Conservation (phyloP, 371 early-diverging fungal genomes). For the Mortierella sp. region DNA sequence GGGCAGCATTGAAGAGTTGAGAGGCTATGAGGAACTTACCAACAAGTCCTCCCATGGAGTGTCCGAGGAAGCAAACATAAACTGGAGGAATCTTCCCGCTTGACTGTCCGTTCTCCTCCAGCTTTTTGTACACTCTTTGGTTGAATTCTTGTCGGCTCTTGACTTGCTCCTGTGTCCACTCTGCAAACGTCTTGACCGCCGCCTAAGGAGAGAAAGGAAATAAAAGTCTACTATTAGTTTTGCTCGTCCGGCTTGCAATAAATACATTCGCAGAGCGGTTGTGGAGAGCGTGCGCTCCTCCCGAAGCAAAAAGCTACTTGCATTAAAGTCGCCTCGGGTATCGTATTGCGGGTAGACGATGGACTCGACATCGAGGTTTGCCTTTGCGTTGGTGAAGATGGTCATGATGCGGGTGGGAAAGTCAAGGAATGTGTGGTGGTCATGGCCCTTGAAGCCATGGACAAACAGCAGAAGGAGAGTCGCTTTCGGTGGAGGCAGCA, state of each 20-base stretch:
- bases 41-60: conserved; percentile 77
- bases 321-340: conserved; percentile 63
- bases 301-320: not conserved
- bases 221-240: not conserved
- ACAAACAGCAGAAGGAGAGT: conserved; percentile 66
- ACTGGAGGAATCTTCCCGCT: conserved; percentile 47
- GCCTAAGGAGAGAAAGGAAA: conserved; percentile 50
- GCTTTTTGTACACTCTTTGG: conserved; percentile 16
- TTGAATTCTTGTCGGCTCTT: conserved; percentile 50
- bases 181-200: conserved; percentile 63
- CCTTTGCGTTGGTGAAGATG: conserved; percentile 61
- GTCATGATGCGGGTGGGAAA: conserved; percentile 71
- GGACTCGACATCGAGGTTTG: conserved; percentile 63
- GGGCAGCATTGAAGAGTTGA: not conserved
- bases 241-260: no score
- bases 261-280: not conserved
- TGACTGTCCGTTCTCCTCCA: conserved; percentile 28
- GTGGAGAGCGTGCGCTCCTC: not conserved
- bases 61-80: conserved; percentile 60
- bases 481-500: conserved; percentile 41
- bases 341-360: conserved; percentile 72
- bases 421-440: conserved; percentile 61
- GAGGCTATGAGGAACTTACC: conserved; percentile 54
- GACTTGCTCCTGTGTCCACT: conserved; percentile 65
- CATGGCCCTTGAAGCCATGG: conserved; percentile 71